Conservation (phyloP, 257 asterid genomes). For the Catharanthus roseus region DNA sequence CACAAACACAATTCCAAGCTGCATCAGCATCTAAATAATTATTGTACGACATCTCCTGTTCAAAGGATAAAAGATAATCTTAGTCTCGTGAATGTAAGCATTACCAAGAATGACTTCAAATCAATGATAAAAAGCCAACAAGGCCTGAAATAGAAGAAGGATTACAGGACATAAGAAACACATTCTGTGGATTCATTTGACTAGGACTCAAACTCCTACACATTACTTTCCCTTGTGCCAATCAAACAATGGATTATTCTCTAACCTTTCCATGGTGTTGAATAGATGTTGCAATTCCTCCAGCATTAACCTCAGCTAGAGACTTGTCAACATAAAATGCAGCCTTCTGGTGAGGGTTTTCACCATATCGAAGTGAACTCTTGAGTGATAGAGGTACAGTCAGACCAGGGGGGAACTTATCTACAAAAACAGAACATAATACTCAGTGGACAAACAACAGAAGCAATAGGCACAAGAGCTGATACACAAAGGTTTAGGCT, state of each 20-base stretch:
- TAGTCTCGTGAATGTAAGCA: not conserved
- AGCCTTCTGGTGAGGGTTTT: slow-evolving; percentile 97
- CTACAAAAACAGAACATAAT: slow-evolving; percentile 27
- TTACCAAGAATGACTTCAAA: not conserved
- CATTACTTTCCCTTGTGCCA: too few relatives aligned
- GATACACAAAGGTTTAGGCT: not conserved
- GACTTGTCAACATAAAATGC: slow-evolving; percentile 88
- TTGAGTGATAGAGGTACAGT: slow-evolving; percentile 73
- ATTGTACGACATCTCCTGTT: slow-evolving; percentile 95
- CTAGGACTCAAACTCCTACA: too few relatives aligned
- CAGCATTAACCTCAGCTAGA: slow-evolving; percentile 88
- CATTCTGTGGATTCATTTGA: too few relatives aligned
- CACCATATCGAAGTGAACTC: slow-evolving; percentile 92
- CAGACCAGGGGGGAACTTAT: slow-evolving; percentile 69
- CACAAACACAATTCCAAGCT: slow-evolving; percentile 98
- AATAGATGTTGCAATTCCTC: slow-evolving; percentile 87
- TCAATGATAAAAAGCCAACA: too few relatives aligned
- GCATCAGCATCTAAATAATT: slow-evolving; percentile 95
- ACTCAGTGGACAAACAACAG: slow-evolving; percentile 4
- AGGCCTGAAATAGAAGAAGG: not conserved
- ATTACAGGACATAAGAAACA: not conserved
- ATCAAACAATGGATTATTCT: not conserved
- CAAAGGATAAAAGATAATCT: slow-evolving; percentile 3
- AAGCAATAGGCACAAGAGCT: not conserved
- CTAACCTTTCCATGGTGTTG: slow-evolving; percentile 96